Base-by-base conservation (phyloP, 192 early-diverging fungal genomes). In the Coemansia sp. region DNA sequence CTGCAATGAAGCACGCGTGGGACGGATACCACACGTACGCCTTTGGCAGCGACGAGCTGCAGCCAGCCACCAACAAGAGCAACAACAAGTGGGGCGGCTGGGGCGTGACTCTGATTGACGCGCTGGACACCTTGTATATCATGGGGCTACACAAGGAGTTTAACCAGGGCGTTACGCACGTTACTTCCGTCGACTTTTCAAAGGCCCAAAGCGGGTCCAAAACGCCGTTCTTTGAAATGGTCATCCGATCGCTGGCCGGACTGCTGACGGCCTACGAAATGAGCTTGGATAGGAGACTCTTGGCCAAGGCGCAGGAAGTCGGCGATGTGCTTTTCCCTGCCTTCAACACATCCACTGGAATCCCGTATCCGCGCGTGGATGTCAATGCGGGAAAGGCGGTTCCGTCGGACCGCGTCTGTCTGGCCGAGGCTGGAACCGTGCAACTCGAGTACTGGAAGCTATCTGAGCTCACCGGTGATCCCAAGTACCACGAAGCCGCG, bases 381-480 rank as follows among this genome's bases (percentile, higher is more conserved):
- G 75, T 91, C 55, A 84, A 71, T 18, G 51, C 66, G 2, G 71
- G 76, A 33, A 36, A 63, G 38, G 70, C 76, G 35, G 63, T 75
- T 24, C 57, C 35, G 8, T 18, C 79, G 2, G 57, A 48, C 52
- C 67, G 58, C 11, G 67, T 73, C 33, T 69, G 72, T 26, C 67
- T 93, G 33, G 88, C 92, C 43, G 90, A 93, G 66, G 64, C 89
- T 45, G 94, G 93, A 44, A 89, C 91, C 0, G 73, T 95, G 44
- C 91, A 94, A 62, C 77, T 96, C 21, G 95, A 96, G 78, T 91
- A 92, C 67, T 87, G 88, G 72, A 90, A 92, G 48, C 85, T 96
- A 21, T 91, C 90, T 9, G 83, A 92, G 64, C 84, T 95, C 8
- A 93, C 93, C 10, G 89, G 89, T 3, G 81, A 94, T 60, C 83